phyloP scores from a whole-genome alignment of 2,329 filamentous ascomycete genomes.

The Fusarium phyllophilum region DNA sequence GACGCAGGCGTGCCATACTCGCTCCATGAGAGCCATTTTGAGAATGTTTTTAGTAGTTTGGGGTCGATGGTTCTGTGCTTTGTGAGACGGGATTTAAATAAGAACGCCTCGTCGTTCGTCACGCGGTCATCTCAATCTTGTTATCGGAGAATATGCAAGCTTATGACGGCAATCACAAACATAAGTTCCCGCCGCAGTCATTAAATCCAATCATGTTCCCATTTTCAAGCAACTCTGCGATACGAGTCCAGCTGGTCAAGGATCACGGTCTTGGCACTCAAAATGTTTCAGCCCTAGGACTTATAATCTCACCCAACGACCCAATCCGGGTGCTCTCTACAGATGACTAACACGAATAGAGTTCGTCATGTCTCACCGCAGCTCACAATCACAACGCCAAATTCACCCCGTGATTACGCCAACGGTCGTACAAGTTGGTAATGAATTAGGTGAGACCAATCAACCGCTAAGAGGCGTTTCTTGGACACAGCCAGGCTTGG shows the following conservation, averaged over 20 bases:
- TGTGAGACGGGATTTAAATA: background rate
- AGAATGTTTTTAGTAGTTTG: background rate
- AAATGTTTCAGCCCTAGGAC: background rate
- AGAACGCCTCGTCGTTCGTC: background rate
- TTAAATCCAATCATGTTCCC: background rate
- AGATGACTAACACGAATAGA: background rate
- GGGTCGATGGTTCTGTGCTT: background rate
- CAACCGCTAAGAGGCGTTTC: background rate
- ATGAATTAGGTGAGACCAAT: background rate
- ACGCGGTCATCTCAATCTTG: background rate
- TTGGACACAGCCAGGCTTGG: background rate
- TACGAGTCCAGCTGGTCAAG: background rate
- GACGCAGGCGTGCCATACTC: conserved; percentile 34
- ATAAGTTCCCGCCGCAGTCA: background rate
- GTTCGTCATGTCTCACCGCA: background rate
- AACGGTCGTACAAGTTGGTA: background rate
- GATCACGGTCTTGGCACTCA: background rate
- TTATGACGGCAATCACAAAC: background rate
- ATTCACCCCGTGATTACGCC: background rate
- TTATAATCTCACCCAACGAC: background rate
- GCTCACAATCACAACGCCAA: background rate
- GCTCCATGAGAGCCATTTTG: conserved; percentile 29
- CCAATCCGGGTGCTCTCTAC: background rate
- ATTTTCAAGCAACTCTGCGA: background rate
- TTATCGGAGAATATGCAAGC: background rate